Conservation (phyloP, 331 rosid genomes). For the Stylosanthes scabra region DNA sequence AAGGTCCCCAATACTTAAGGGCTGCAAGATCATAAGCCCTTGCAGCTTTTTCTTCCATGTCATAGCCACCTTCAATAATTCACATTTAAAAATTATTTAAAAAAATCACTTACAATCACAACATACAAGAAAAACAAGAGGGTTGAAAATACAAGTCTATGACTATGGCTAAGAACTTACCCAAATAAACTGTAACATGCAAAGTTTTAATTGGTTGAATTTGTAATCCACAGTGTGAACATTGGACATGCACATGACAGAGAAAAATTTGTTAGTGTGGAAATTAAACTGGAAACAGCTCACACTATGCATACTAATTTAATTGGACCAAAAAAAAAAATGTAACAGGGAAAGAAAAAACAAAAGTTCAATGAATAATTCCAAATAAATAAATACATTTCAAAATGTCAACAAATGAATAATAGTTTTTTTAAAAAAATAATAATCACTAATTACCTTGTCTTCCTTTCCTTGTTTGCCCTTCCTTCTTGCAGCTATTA, state of each 20-base stretch:
- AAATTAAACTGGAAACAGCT: slow-evolving; percentile 19
- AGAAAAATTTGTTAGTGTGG: slow-evolving; percentile 33
- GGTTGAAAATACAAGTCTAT: slow-evolving; percentile 1
- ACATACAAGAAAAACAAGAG: neutral
- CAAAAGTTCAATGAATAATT: neutral
- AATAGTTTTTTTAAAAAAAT: neutral
- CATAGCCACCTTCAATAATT: slow-evolving; percentile 80
- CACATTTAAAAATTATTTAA: neutral
- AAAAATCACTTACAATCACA: neutral
- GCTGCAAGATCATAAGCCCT: slow-evolving; percentile 95
- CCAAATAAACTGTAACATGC: slow-evolving; percentile 72
- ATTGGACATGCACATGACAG: slow-evolving; percentile 39
- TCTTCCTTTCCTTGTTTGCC: slow-evolving; percentile 97
- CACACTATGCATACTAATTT: slow-evolving; percentile 31
- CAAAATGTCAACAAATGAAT: neutral
- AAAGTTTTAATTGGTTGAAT: slow-evolving; percentile 45
- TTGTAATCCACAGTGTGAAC: slow-evolving; percentile 51
- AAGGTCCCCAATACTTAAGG: slow-evolving; percentile 91
- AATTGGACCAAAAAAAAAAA: slow-evolving; percentile 38
- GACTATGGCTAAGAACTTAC: slow-evolving; percentile 39
- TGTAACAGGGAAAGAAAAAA: neutral
- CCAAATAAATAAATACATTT: slow-evolving; percentile 1
- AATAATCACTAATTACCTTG: slow-evolving; percentile 67
- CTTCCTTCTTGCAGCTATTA: slow-evolving; percentile 98
- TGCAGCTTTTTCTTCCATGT: slow-evolving; percentile 94